Base-by-base conservation (phyloP, 2,329 filamentous ascomycete genomes). In the Xylariaceae sp. region DNA sequence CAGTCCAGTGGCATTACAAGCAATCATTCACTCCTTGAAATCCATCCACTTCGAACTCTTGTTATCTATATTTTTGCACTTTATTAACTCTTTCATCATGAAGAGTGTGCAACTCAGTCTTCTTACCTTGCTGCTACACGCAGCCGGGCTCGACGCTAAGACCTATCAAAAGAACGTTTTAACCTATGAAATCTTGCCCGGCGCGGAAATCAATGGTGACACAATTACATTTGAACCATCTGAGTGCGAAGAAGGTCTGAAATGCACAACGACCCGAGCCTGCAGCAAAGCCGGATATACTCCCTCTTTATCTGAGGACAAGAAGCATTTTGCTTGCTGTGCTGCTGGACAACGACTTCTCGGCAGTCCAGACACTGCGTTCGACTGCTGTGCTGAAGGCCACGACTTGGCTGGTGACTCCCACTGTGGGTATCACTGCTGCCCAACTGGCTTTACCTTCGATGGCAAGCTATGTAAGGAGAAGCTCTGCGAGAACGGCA, bases 321-420 rank as follows among this genome's bases (percentile, higher is more conserved):
- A 60, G 53, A 56, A 56, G 29, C 56, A 52, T 17, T 60, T 60
- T 19, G 57, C 57, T 28, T 60, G 57, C 47, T 60, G 57, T 23
- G 47, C 53, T 40, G 19, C 17, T 6, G 57, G 53, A 14, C 57
- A 60, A 8, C 29, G 33, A 14, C 57, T 60, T n/a, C 57, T 52
- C 3, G 57, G 57, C 5, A 56, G 53, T 4, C 41, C 53, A 0
- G 53, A 56, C 34, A 56, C 57, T 0, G 57, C 57, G 1, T 60
- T 60, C 6, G 57, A 60, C 57, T 60, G 57, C 53, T 60, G 57
- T 28, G 57, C 57, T 6, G 37, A 56, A 3, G 57, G 57, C 6
- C 57, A 60, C 16, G 57, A 60, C 19, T 9, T 60, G 16, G 57
- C 28, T 26, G 57, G 57, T 14, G 11, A 39, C 28, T 19, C 52